These are phyloP conservation scores for Cavenderia fasciculata DNA, from an alignment of 78 protist species.

Conservation along the genomic window DNA sequence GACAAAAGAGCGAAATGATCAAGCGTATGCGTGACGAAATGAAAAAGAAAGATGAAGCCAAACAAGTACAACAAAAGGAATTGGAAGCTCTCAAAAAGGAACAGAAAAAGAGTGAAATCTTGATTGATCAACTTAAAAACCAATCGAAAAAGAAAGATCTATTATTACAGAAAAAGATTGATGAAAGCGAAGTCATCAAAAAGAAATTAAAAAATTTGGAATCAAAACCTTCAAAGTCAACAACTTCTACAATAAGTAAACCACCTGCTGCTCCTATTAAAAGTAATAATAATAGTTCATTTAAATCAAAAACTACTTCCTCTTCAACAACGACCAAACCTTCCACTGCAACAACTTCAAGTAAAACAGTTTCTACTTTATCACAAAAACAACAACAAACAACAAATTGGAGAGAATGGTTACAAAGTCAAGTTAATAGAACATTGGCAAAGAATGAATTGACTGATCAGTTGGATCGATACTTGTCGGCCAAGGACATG, in stretches of 20 bases:
- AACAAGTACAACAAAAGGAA: conserved; percentile 46
- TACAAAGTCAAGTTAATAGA: conserved; percentile 47
- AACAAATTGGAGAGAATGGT: conserved; percentile 75
- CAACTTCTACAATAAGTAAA: background rate
- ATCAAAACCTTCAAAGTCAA: background rate
- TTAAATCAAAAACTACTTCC: background rate
- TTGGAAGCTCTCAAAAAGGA: conserved; percentile 44
- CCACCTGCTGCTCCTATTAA: too few relatives aligned
- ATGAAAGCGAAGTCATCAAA: conserved; percentile 54
- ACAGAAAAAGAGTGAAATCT: conserved; percentile 30
- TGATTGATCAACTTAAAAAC: conserved; percentile 59
- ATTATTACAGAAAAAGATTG: conserved; percentile 57
- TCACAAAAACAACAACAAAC: background rate
- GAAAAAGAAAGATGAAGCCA: conserved; percentile 58
- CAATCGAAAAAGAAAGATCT: conserved; percentile 71
- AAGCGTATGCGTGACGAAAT: conserved; percentile 63
- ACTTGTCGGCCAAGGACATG: conserved; percentile 16
- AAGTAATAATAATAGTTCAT: background rate
- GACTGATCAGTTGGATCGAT: conserved; percentile 11
- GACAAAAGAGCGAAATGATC: conserved; percentile 50
- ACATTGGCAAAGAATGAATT: conserved; percentile 51
- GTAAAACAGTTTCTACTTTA: background rate
- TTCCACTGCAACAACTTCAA: background rate
- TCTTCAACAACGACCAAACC: background rate
- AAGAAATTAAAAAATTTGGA: conserved; percentile 68